Conservation (phyloP, 257 asterid species). For the Phtheirospermum japonicum region DNA sequence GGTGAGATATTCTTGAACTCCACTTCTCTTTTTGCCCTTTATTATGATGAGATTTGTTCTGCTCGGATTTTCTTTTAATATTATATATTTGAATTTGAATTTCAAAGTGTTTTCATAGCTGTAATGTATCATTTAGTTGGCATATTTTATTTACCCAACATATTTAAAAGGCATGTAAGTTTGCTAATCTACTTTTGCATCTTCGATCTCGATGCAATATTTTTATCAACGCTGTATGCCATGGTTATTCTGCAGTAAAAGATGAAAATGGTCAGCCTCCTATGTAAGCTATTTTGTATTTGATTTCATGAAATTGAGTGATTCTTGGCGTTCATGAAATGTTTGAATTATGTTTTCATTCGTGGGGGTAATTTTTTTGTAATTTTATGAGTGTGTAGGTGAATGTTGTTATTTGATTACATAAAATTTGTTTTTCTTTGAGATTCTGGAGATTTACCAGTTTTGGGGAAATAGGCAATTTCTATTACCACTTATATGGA, state of each 20-base stretch:
- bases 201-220: slow-evolving; percentile 47
- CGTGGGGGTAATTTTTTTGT: slow-evolving; percentile 7
- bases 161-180: slow-evolving; percentile 1
- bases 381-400: neutral
- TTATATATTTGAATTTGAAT: slow-evolving; percentile 40
- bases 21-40: slow-evolving; percentile 31
- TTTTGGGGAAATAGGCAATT: neutral
- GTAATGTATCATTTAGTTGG: slow-evolving; percentile 10
- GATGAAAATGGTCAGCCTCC: slow-evolving; percentile 2
- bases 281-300: slow-evolving; percentile 22
- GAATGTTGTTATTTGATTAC: slow-evolving; percentile 14
- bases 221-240: slow-evolving; percentile 19
- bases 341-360: neutral
- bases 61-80: slow-evolving; percentile 30
- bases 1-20: slow-evolving; percentile 44
- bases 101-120: slow-evolving; percentile 25
- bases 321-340: too few relatives aligned
- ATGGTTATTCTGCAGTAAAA: slow-evolving; percentile 11
- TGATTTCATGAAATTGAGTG: neutral
- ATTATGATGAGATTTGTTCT: slow-evolving; percentile 35
- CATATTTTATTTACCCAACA: neutral
- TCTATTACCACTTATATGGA: neutral
- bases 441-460: neutral
- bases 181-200: slow-evolving; percentile 23
- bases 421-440: neutral